Percentiles rank a stretch among this genome's conserved stretches.
These are phyloP conservation scores for Pigoraptor vietnamica DNA, from an alignment of 78 protist species.

Conservation along the genomic window DNA sequence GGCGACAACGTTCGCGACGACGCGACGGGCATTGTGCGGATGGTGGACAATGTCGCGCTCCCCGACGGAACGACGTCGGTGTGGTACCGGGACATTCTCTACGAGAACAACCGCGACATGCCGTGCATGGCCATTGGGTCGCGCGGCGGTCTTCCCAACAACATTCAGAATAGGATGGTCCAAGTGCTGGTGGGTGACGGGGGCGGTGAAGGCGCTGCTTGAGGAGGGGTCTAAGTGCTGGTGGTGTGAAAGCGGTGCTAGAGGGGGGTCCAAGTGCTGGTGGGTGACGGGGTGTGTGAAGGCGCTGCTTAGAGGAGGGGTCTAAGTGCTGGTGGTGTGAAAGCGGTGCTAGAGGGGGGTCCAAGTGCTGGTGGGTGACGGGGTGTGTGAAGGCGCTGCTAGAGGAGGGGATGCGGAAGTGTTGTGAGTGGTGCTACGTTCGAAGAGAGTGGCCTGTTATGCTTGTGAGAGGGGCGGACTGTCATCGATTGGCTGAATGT, in stretches of 20 bases:
- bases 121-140: neutral
- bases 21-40: neutral
- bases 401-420: neutral
- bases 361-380: neutral
- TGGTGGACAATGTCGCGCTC: neutral
- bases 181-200: neutral
- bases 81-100: neutral
- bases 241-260: too few species aligned
- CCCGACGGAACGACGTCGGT: neutral
- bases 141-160: too few species aligned
- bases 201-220: too few species aligned
- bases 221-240: neutral
- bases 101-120: neutral
- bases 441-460: too few species aligned
- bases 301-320: too few species aligned
- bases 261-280: neutral
- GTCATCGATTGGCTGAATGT: neutral
- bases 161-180: neutral
- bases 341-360: too few species aligned
- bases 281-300: too few species aligned
- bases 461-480: too few species aligned
- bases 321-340: neutral
- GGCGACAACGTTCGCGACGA: neutral
- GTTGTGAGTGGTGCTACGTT: too few species aligned
- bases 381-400: too few species aligned